phyloP scores from a whole-genome alignment of 495 filamentous ascomycete genomes.

The Penicillium flavigenum region DNA sequence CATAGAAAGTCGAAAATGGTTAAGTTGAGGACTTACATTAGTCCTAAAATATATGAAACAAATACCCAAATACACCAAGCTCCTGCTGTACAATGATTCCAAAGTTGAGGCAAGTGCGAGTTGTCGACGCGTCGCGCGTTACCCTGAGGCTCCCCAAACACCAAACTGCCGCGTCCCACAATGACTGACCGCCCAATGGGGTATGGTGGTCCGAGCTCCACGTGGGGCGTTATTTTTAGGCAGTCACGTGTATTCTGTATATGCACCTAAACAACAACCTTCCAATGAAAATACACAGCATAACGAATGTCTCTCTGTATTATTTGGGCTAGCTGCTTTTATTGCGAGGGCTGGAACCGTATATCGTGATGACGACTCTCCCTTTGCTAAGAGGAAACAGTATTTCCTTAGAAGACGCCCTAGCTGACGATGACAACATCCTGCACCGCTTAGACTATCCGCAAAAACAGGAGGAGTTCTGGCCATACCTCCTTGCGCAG shows the following conservation, averaged over 20 bases:
- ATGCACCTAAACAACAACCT: not conserved
- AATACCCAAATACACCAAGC: not conserved
- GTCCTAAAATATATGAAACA: not conserved
- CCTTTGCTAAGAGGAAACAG: too few species aligned
- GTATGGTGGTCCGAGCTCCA: not conserved
- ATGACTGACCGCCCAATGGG: constrained; percentile 27
- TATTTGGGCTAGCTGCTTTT: too few species aligned
- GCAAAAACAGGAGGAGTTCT: not conserved
- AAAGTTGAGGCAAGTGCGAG: constrained; percentile 8
- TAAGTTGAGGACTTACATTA: constrained; percentile 20
- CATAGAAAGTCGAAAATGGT: not conserved
- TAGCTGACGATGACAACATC: too few species aligned
- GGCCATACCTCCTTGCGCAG: not conserved
- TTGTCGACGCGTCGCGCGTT: constrained; percentile 30
- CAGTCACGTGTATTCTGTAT: not conserved
- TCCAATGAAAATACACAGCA: too few species aligned
- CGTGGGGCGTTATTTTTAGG: not conserved
- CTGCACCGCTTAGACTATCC: too few species aligned
- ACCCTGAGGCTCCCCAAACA: constrained; percentile 26
- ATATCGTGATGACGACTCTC: too few species aligned
- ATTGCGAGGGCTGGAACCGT: too few species aligned
- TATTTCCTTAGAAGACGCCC: too few species aligned
- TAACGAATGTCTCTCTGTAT: too few species aligned
- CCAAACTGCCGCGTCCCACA: constrained; percentile 43
- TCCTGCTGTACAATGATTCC: constrained; percentile 15